Evolutionary conservation across 371 early-diverging fungal genomes (phyloP).

Genomic region (Sporodiniella umbellata): DNA sequence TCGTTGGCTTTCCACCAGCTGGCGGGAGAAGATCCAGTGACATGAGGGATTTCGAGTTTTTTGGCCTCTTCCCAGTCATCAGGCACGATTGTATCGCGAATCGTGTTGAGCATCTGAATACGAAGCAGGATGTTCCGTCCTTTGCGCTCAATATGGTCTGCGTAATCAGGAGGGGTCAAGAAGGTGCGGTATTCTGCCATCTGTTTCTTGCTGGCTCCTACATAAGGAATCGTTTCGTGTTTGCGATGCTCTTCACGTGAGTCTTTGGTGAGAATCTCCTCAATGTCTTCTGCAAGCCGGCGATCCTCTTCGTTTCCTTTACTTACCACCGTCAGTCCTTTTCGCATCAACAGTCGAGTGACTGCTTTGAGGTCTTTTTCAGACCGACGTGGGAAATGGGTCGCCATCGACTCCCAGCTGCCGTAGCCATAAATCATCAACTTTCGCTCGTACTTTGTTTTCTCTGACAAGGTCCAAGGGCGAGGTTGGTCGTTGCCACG

Average conservation of each 20-base stretch:
- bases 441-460: conserved; percentile 74
- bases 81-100: conserved; percentile 63
- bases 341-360: conserved; percentile 40
- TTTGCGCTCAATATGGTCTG: conserved; percentile 71
- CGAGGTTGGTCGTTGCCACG: conserved; percentile 32
- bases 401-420: conserved; percentile 68
- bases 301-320: conserved; percentile 44
- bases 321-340: conserved; percentile 31
- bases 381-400: conserved; percentile 55
- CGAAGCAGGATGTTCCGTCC: conserved; percentile 69
- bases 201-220: conserved; percentile 58
- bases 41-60: conserved; percentile 46
- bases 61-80: conserved; percentile 49
- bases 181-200: conserved; percentile 65
- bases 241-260: conserved; percentile 29
- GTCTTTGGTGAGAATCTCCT: conserved; percentile 30
- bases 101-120: conserved; percentile 73
- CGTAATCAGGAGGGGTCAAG: conserved; percentile 64
- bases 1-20: conserved; percentile 83
- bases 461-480: conserved; percentile 78
- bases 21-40: conserved; percentile 54
- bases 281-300: conserved; percentile 40
- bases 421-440: conserved; percentile 83
- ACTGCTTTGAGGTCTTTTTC: conserved; percentile 59
- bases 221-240: conserved; percentile 56